Evolutionary conservation across 345 rosid species (phyloP), one percentile per base, ranked within the genome.

Genomic region (Carallia brachiata): DNA sequence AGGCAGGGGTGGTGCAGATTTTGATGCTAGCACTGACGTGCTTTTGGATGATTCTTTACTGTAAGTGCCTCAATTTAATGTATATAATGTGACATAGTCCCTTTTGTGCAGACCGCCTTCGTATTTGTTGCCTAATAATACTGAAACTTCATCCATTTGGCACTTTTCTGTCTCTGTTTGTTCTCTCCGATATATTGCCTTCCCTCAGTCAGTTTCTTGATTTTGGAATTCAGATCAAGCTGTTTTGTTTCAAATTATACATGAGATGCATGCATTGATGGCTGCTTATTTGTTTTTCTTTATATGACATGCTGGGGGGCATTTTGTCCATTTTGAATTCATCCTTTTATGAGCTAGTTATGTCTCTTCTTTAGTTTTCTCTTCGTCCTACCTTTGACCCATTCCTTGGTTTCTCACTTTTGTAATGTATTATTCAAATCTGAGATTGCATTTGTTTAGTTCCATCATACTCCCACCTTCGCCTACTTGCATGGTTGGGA

Each of bases 11-110:
- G 81, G 75, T 52, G 73, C 17, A 23, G 82, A 78, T 71, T 70
- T 70, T 74, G 79, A 78, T 70, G 78, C 79, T 60, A 75, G 75
- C 70, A 71, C 76, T 3, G 82, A 78, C 31, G 73, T 78, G 19
- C 66, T 70, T 23, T 32, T 78, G 78, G 82, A 74, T 58, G 82
- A 78, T 48, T 70, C 81, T 62, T 71, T 78, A 39, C 55, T 78
- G 82, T 78, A 63, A 70, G 82, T 67, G 63, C 54, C 60, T 36
- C 16, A 50, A 32, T 34, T 12, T 7, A 15, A 17, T 52, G 7
- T 52, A 8, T 34, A 19, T 28, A 60, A 47, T 44, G 19, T 27
- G 7, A 36, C 28, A 31, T 47, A 19, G 18, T 30, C 36, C 30
- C 56, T 28, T 23, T 19, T 50, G 52, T 17, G 6, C 64, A 65